A percentile compares a stretch with the other conserved stretches of the same genome.
Evolutionary conservation across 2,329 filamentous ascomycete genomes (phyloP).

Genomic region (Fusarium anguioides): DNA sequence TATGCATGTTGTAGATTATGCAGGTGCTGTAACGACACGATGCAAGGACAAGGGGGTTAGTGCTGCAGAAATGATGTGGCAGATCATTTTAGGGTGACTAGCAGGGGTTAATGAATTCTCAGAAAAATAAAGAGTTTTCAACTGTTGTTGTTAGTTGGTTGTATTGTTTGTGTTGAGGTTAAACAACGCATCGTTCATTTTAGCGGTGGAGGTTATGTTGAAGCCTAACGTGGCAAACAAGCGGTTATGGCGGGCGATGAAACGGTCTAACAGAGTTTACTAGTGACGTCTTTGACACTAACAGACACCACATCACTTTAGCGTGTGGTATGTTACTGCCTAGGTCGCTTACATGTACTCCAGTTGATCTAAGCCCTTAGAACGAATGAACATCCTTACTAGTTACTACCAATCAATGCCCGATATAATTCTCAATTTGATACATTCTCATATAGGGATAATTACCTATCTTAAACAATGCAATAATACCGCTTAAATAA

Average conservation of each 20-base stretch:
- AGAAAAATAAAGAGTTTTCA: rapidly evolving
- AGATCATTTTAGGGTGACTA: neutral
- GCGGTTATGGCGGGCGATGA: neutral
- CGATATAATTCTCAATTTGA: too few species aligned
- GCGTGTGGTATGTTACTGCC: neutral
- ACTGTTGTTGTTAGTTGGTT: neutral
- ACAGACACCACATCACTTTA: neutral
- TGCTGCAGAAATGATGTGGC: neutral
- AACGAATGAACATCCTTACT: too few species aligned
- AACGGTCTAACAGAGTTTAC: neutral
- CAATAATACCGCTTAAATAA: too few species aligned
- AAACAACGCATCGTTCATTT: rapidly evolving
- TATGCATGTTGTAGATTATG: slow-evolving; percentile 11
- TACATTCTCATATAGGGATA: too few species aligned
- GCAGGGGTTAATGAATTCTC: rapidly evolving
- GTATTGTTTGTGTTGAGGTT: neutral
- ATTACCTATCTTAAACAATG: too few species aligned
- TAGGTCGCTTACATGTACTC: neutral
- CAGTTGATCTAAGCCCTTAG: neutral
- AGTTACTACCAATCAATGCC: too few species aligned
- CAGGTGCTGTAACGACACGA: slow-evolving; percentile 4
- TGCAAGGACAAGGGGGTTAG: neutral
- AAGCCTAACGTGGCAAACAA: neutral
- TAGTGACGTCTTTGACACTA: neutral
- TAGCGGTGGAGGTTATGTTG: neutral